These are phyloP conservation scores for Cantharellus cinnabarinus DNA, from an alignment of 768 basidiomycete genomes.

Conservation along the genomic window DNA sequence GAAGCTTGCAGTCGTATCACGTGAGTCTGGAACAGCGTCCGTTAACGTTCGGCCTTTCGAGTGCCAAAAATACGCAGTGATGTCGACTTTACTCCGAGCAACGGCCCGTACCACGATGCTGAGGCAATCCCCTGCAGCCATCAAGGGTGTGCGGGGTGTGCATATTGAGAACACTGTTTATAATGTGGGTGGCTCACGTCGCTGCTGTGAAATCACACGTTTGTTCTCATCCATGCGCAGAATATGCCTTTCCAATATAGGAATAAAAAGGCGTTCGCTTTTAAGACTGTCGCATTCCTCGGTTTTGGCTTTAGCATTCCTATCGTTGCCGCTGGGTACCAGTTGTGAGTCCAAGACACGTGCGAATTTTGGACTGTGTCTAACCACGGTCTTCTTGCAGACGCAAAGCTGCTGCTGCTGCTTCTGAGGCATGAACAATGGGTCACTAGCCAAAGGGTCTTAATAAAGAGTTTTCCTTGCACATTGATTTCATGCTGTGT, in stretches of 20 bases:
- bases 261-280: conserved; percentile 8
- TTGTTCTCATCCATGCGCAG: background rate
- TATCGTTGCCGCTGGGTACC: conserved; percentile 9
- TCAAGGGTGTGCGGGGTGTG: background rate
- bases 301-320: conserved; percentile 9
- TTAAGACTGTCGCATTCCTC: conserved; percentile 7
- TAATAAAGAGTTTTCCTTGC: too few relatives aligned
- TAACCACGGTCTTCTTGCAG: background rate
- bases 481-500: too few relatives aligned
- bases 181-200: conserved; percentile 5
- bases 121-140: background rate
- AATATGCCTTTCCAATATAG: conserved; percentile 10
- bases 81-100: background rate
- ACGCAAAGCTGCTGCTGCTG: background rate
- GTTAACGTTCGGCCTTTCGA: background rate
- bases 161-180: conserved; percentile 9
- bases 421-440: background rate
- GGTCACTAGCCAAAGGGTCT: too few relatives aligned
- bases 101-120: background rate
- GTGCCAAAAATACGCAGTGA: too few relatives aligned
- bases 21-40: too few relatives aligned
- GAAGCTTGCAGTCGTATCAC: too few relatives aligned
- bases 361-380: background rate
- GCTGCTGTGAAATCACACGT: background rate
- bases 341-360: conserved; percentile 4